Base-by-base conservation (phyloP, 2,329 filamentous ascomycete genomes). In the Fusarium ambrosium region DNA sequence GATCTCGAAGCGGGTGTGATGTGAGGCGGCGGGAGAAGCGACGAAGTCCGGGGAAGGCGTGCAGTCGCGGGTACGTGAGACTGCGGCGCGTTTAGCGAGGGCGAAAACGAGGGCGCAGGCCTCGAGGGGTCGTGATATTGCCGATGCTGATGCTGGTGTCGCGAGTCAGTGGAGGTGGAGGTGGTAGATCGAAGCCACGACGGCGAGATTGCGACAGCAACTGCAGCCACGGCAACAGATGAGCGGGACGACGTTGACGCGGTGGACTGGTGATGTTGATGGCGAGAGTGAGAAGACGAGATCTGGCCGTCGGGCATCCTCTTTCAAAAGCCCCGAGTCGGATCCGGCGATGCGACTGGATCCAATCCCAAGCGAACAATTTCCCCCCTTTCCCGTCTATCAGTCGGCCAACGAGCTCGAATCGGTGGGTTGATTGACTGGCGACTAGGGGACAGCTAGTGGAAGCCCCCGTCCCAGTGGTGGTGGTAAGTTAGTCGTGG, bases 1-100 rank as follows among this genome's bases (percentile, higher is more conserved):
- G 60, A 51, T 66, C 67, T 73, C 72, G 69, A 77, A 62, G 75
- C 71, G 51, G 73, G 74, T 71, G 76, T 77, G 51, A 82, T 80
- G 68, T 79, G 80, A 72, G 81, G 80, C 39, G 84, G 81, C 51
- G 85, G 84, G n/a, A 86, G 79, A 63, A 87, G 81, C 53, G 86
- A 87, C 36, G 85, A 86, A 29, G 82, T 84, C 71, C 85, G 84
- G 58, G 85, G 84, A 48, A 83, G 82, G 51, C 82, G 82, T 58
- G 80, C 69, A 20, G 80, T 79, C 45, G 82, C 66, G 53, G 78
- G 78, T 48, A 76, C 78, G 68, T 80, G 78, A 73, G 79, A 76
- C 69, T 68, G 43, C 48, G 70, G 43, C 48, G 70, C 70, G 59
- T 75, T 75, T 73, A 70, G 73, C 65, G 71, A 77, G 41, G 24